A percentile compares a stretch with the other conserved stretches of the same genome.
These are phyloP conservation scores for Auricularia sp. DNA, from an alignment of 768 basidiomycete genomes.

Conservation along the genomic window DNA sequence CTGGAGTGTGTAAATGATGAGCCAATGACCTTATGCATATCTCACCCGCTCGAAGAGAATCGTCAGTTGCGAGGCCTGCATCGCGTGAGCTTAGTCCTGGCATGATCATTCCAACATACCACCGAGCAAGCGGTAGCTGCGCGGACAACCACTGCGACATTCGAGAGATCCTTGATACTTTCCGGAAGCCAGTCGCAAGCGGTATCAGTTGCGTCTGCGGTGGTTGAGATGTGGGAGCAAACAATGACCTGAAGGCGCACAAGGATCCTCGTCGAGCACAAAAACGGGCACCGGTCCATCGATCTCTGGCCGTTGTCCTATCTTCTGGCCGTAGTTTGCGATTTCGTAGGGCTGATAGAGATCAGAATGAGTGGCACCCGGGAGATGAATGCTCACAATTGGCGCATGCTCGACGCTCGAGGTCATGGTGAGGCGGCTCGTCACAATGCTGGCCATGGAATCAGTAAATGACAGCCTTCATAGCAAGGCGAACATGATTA, in stretches of 20 bases:
- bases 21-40: no score
- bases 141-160: neutral
- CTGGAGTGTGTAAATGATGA: no score
- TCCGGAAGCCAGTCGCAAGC: slow-evolving; percentile 8
- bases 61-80: no score
- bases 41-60: no score
- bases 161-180: neutral
- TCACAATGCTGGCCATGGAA: neutral
- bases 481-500: neutral
- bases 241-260: neutral
- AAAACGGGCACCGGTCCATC: neutral
- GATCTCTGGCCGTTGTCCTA: neutral
- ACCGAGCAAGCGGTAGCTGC: no score
- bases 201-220: neutral
- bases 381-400: neutral
- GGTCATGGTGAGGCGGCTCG: neutral
- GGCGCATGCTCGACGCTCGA: neutral
- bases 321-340: neutral
- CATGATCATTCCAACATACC: no score
- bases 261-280: neutral
- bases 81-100: neutral
- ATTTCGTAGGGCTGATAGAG: neutral
- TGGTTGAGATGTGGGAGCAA: neutral
- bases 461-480: neutral
- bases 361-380: neutral